Base-by-base conservation (phyloP, 192 early-diverging fungal species). In the Jimgerdemannia lactiflua region DNA sequence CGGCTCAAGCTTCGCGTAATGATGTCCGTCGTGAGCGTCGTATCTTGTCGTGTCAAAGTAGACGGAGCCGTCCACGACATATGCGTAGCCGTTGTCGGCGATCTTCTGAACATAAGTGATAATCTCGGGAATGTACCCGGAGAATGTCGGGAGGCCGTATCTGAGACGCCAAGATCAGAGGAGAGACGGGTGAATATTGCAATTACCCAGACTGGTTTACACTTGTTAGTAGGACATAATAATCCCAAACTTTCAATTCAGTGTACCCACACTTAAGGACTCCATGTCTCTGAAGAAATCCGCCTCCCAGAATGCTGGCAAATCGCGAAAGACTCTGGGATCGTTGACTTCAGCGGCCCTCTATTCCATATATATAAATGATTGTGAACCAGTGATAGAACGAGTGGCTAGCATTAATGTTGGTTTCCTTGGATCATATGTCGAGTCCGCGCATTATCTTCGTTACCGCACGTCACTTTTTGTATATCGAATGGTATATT, bases 41-140 rank as follows among this genome's bases (percentile, higher is more conserved):
- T 97, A 99, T 4, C 81, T 85, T 4, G 81, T 82, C 40, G 96
- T 95, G 80, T 98, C 93, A 86, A 99, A 99, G 84, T 97, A 98
- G 7, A 99, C 96, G 4, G 95, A 97, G 49, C 95, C 94, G 64
- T 94, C 90, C 3, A 86, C 86, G 78, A 93, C 96, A 79, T 99
- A 99, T 10, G 92, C 98, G 75, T 94, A 99, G 20, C 97, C 97
- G 75, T 99, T 99, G 71, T 89, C 86, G 65, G 98, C 94, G 80
- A 99, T 98, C 76, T 92, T 87, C 80, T 98, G 86, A 17, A 98
- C 90, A 88, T 93, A 99, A 3, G 72, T 78, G 44, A 95, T 89
- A 81, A 98, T 98, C 77, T 99, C 97, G 7, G 95, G 95, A 41
- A 99, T 91, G 78, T 95, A 99, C 87, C 98, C 97, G 71, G 94